These are phyloP conservation scores for Castanea crenata DNA, from an alignment of 306 rosid species.

Conservation along the genomic window DNA sequence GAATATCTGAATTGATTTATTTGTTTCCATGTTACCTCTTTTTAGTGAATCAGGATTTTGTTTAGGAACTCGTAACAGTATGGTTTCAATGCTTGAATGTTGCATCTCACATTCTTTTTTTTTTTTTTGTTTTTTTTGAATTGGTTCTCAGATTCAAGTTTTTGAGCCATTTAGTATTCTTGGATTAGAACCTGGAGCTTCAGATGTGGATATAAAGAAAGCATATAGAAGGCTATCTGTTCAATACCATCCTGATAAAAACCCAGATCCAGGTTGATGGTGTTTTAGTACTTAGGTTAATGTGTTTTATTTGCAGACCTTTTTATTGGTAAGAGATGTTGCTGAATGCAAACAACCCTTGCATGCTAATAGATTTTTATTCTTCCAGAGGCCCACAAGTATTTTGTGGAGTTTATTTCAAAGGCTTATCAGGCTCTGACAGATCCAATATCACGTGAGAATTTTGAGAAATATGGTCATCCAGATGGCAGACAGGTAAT, in stretches of 20 bases:
- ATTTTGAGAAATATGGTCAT: constrained; percentile 96
- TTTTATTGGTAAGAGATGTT: background rate
- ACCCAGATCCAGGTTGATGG: constrained; percentile 92
- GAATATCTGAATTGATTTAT: background rate
- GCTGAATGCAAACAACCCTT: constrained; percentile 4
- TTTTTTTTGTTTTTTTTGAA: constrained; percentile 1
- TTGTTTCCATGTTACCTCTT: background rate
- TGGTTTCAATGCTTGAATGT: constrained; percentile 6
- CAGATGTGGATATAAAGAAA: constrained; percentile 79
- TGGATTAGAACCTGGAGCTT: constrained; percentile 76
- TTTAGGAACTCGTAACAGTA: background rate
- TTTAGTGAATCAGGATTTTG: constrained; percentile 5
- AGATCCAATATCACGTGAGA: constrained; percentile 84
- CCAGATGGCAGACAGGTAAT: constrained; percentile 96
- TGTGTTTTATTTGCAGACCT: constrained; percentile 16
- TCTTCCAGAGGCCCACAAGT: constrained; percentile 66
- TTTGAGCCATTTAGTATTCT: constrained; percentile 90
- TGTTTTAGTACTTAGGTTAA: constrained; percentile 31
- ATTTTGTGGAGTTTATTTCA: constrained; percentile 85
- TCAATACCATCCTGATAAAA: constrained; percentile 95
- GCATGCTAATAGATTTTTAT: constrained; percentile 9
- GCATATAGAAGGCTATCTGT: constrained; percentile 86
- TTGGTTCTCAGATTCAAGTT: constrained; percentile 60
- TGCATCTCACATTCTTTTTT: background rate
- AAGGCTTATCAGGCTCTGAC: constrained; percentile 98